Evolutionary conservation across 352 stramenopile genomes (phyloP).

Genomic region (Phytophthora citricola): DNA sequence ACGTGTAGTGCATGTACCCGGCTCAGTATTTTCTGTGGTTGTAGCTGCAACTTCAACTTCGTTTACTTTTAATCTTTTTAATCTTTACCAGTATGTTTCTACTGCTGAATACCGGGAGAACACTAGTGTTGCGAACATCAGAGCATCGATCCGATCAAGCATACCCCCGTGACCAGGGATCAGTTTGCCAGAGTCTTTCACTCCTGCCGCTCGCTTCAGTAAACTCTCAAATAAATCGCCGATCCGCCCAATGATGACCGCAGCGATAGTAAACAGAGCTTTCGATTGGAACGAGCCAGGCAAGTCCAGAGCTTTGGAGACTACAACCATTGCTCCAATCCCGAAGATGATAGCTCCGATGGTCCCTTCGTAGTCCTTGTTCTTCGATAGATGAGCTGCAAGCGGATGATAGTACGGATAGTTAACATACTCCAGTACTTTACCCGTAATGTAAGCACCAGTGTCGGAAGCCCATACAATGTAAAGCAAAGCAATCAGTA

Average conservation of each 20-base stretch:
- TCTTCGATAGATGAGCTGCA: slow-evolving; percentile 91
- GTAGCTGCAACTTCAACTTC: slow-evolving; percentile 2
- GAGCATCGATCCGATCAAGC: slow-evolving; percentile 95
- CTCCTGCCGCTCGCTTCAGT: slow-evolving; percentile 92
- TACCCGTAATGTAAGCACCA: slow-evolving; percentile 93
- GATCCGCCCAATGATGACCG: slow-evolving; percentile 91
- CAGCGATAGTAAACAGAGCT: slow-evolving; percentile 83
- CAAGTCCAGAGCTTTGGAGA: slow-evolving; percentile 58
- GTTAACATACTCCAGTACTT: slow-evolving; percentile 83
- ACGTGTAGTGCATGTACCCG: not conserved
- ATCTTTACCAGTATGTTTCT: not conserved
- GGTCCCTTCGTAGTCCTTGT: slow-evolving; percentile 96
- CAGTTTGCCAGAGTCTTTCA: slow-evolving; percentile 96
- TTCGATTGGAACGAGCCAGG: slow-evolving; percentile 76
- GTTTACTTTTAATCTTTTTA: slow-evolving; percentile 1
- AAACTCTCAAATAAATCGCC: slow-evolving; percentile 95
- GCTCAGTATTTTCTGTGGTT: slow-evolving; percentile 8
- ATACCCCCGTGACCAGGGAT: slow-evolving; percentile 96
- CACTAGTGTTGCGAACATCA: slow-evolving; percentile 87
- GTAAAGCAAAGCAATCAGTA: slow-evolving; percentile 67
- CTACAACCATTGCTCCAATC: slow-evolving; percentile 83
- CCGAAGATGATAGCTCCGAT: slow-evolving; percentile 82
- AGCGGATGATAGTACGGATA: slow-evolving; percentile 82
- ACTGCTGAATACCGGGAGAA: slow-evolving; percentile 56
- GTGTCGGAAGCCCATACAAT: slow-evolving; percentile 89